A percentile compares a stretch with the other conserved stretches of the same genome.
Evolutionary conservation across 495 filamentous ascomycete genomes (phyloP).

Genomic region (Tricharina praecox): DNA sequence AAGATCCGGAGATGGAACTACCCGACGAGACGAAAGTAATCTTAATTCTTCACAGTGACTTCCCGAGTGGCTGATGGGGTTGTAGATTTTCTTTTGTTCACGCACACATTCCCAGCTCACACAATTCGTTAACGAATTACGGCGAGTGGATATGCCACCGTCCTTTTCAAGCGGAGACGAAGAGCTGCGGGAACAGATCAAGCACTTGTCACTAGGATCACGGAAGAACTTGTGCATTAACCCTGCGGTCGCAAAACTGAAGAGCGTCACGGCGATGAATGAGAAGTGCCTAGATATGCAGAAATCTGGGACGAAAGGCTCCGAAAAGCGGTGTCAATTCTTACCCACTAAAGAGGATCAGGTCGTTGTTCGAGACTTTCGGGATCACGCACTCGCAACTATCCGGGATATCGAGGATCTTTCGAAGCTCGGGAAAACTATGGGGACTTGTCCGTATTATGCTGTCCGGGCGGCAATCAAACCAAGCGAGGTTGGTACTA

Average conservation of each 20-base stretch:
- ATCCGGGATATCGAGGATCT: constrained; percentile 92
- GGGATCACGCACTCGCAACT: constrained; percentile 72
- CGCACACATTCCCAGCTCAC: constrained; percentile 87
- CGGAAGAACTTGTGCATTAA: constrained; percentile 92
- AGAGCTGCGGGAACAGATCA: constrained; percentile 44
- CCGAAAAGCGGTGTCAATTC: constrained; percentile 56
- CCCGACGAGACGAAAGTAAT: constrained; percentile 50
- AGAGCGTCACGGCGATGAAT: constrained; percentile 69
- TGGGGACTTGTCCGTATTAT: constrained; percentile 89
- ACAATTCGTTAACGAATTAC: constrained; percentile 82
- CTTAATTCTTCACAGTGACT: no score
- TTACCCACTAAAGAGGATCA: constrained; percentile 63
- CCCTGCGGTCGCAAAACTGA: constrained; percentile 52
- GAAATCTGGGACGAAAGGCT: constrained; percentile 41
- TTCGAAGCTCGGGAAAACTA: constrained; percentile 52
- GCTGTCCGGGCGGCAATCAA: constrained; percentile 69
- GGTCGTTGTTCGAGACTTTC: constrained; percentile 54
- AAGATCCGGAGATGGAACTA: constrained; percentile 36
- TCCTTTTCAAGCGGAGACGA: constrained; percentile 28
- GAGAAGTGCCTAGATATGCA: constrained; percentile 89
- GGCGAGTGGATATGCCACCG: constrained; percentile 62
- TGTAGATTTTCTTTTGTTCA: constrained; percentile 88
- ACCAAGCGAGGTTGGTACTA: constrained; percentile 47
- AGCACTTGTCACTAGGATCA: constrained; percentile 76
- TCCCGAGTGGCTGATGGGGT: no score